phyloP scores from a whole-genome alignment of 805 yeast species.

The Yarrowia sp. region DNA sequence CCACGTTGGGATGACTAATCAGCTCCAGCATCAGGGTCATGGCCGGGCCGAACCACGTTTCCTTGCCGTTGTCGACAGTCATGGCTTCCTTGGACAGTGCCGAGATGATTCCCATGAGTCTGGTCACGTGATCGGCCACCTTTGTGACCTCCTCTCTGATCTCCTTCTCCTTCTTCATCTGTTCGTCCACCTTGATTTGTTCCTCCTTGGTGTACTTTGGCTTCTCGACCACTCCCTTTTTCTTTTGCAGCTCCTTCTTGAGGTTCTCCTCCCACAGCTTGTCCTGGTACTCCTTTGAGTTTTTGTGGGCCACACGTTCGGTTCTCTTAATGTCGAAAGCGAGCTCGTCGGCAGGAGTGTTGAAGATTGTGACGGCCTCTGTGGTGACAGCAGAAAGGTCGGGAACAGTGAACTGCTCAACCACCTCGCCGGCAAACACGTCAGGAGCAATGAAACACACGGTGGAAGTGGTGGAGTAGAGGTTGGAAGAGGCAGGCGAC shows the following conservation, averaged over 20 bases:
- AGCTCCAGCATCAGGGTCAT: slow-evolving; percentile 58
- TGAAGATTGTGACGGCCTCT: slow-evolving; percentile 62
- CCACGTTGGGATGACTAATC: slow-evolving; percentile 49
- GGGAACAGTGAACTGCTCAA: slow-evolving; percentile 51
- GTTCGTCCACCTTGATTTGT: slow-evolving; percentile 64
- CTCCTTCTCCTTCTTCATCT: slow-evolving; percentile 64
- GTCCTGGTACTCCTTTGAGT: slow-evolving; percentile 83
- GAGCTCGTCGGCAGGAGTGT: slow-evolving; percentile 69
- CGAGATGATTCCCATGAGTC: slow-evolving; percentile 61
- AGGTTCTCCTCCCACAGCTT: slow-evolving; percentile 88
- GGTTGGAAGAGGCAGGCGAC: neutral
- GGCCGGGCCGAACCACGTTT: slow-evolving; percentile 76
- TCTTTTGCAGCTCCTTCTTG: slow-evolving; percentile 66
- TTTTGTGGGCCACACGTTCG: slow-evolving; percentile 63
- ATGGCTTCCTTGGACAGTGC: slow-evolving; percentile 60
- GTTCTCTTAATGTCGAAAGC: slow-evolving; percentile 61
- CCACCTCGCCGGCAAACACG: slow-evolving; percentile 60
- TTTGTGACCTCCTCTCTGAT: slow-evolving; percentile 59
- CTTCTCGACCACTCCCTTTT: slow-evolving; percentile 40
- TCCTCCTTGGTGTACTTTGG: slow-evolving; percentile 82
- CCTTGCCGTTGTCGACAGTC: slow-evolving; percentile 67
- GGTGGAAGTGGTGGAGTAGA: slow-evolving; percentile 50
- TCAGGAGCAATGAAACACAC: slow-evolving; percentile 66
- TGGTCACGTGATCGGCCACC: slow-evolving; percentile 52
- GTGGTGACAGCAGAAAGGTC: slow-evolving; percentile 55